Evolutionary conservation across 192 early-diverging fungal species (phyloP).

Genomic region (Mortierella alpina): DNA sequence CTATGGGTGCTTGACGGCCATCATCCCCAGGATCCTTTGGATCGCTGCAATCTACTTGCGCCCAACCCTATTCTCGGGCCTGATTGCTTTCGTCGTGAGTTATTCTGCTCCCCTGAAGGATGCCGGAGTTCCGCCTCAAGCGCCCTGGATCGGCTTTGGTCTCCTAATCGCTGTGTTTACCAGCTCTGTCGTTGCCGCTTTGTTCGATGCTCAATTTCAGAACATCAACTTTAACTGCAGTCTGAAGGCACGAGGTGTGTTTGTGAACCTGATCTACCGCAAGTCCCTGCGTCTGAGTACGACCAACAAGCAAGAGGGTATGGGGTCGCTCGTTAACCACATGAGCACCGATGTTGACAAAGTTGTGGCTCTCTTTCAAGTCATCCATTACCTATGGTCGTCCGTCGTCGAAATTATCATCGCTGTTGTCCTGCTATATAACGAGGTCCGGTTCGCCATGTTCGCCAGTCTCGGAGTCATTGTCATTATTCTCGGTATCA

Average conservation of each 20-base stretch:
- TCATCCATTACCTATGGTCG: slow-evolving; percentile 36
- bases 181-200: not conserved
- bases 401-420: slow-evolving; percentile 28
- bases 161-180: slow-evolving; percentile 27
- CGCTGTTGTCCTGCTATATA: slow-evolving; percentile 21
- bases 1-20: slow-evolving; percentile 13
- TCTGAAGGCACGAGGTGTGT: slow-evolving; percentile 60
- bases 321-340: slow-evolving; percentile 71
- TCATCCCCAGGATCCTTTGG: slow-evolving; percentile 17
- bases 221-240: slow-evolving; percentile 32
- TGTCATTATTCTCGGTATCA: slow-evolving; percentile 5
- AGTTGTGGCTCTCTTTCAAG: slow-evolving; percentile 11
- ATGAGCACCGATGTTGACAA: slow-evolving; percentile 59
- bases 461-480: slow-evolving; percentile 32
- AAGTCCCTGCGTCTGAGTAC: slow-evolving; percentile 65
- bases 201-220: slow-evolving; percentile 33
- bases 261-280: slow-evolving; percentile 67
- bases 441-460: slow-evolving; percentile 26
- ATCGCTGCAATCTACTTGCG: slow-evolving; percentile 8
- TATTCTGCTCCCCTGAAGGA: slow-evolving; percentile 7
- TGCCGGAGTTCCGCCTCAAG: not conserved
- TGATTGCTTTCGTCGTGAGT: slow-evolving; percentile 23
- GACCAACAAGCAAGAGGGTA: slow-evolving; percentile 64
- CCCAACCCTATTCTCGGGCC: slow-evolving; percentile 17
- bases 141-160: slow-evolving; percentile 21